phyloP scores from a whole-genome alignment of 78 protist genomes.

The Speleostelium caveatum region DNA sequence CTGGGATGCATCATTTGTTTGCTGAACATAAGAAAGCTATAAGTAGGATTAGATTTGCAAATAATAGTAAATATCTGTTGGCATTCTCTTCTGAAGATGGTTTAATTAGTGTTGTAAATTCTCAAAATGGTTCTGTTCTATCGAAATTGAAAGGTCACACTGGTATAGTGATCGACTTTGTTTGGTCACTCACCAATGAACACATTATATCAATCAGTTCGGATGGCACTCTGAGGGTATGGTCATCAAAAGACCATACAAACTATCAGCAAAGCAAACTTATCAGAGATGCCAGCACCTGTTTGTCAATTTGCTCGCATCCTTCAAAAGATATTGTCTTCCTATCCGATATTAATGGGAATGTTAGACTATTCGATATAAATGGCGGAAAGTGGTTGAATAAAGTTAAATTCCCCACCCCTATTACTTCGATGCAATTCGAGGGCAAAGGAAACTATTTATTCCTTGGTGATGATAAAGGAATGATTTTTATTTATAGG shows the following conservation, averaged over 20 bases:
- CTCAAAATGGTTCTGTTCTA: not conserved
- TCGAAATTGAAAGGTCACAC: constrained; percentile 22
- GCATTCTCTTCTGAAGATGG: constrained; percentile 65
- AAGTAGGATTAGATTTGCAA: constrained; percentile 51
- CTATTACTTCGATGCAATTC: constrained; percentile 42
- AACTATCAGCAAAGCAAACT: not conserved
- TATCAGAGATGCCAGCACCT: not conserved
- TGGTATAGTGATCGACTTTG: constrained; percentile 23
- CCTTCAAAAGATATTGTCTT: constrained; percentile 24
- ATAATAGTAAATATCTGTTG: constrained; percentile 36
- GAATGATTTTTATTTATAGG: constrained; percentile 15
- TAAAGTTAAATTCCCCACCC: constrained; percentile 6
- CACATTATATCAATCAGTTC: not conserved
- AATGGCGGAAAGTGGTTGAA: not conserved
- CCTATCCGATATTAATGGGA: constrained; percentile 9
- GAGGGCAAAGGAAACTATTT: constrained; percentile 55
- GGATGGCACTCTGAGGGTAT: constrained; percentile 18
- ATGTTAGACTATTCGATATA: constrained; percentile 8
- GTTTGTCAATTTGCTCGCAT: constrained; percentile 6
- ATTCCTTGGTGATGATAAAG: constrained; percentile 38
- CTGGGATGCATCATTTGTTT: constrained; percentile 77
- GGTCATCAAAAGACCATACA: not conserved
- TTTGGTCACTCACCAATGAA: constrained; percentile 49
- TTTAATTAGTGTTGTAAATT: not conserved
- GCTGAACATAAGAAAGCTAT: constrained; percentile 55